A percentile compares a stretch with the other conserved stretches of the same genome.
Conservation (phyloP, 164 flowering plant species). For the Chimonanthus salicifolius region DNA sequence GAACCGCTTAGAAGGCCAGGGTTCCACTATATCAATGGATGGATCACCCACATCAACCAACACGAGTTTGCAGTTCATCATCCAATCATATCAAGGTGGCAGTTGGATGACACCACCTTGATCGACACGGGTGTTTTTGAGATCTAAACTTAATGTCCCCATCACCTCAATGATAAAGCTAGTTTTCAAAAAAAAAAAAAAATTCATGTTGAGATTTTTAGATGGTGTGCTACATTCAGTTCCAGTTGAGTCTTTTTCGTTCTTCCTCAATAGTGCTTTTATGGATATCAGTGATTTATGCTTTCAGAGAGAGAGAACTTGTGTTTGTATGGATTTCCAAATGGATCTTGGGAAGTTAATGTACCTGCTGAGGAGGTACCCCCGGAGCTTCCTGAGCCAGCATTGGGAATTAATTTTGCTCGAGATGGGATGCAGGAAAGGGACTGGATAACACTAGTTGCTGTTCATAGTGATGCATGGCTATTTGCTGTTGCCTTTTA, state of each 20-base stretch:
- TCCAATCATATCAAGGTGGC: too few species aligned
- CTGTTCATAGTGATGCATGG: slow-evolving; percentile 76
- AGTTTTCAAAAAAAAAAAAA: too few species aligned
- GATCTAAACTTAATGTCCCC: too few species aligned
- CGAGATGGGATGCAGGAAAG: slow-evolving; percentile 68
- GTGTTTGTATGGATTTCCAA: slow-evolving; percentile 69
- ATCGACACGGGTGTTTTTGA: too few species aligned
- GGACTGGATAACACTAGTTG: slow-evolving; percentile 66
- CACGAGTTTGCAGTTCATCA: too few species aligned
- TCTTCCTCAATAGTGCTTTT: neutral
- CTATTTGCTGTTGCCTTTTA: slow-evolving; percentile 63
- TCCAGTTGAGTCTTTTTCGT: neutral
- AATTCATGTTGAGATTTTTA: too few species aligned
- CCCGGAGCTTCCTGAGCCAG: slow-evolving; percentile 77
- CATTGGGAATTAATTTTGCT: slow-evolving; percentile 66
- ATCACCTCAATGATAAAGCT: too few species aligned
- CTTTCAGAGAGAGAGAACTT: slow-evolving; percentile 56
- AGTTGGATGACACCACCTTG: too few species aligned
- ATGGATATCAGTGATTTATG: neutral
- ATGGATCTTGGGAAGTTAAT: slow-evolving; percentile 65
- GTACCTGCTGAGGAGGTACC: slow-evolving; percentile 75
- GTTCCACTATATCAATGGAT: too few species aligned
- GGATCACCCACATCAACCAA: too few species aligned
- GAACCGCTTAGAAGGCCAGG: too few species aligned
- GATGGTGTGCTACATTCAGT: neutral